Percentiles rank a stretch among this genome's conserved stretches.
Conservation (phyloP, 495 filamentous ascomycete genomes). For the Penicillium diatomitis region DNA sequence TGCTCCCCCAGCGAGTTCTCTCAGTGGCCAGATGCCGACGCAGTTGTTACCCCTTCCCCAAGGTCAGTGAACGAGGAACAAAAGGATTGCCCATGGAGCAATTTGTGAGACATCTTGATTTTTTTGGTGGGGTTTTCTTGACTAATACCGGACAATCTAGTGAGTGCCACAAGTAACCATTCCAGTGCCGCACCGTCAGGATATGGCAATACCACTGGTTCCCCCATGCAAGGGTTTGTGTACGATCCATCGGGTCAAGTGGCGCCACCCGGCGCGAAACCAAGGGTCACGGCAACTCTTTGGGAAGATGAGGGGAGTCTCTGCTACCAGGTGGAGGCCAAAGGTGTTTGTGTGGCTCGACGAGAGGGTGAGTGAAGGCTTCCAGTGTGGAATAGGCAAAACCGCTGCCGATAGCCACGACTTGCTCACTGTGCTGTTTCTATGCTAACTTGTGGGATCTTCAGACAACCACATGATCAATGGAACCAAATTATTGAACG, state of each 20-base stretch:
- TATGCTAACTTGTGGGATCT: constrained; percentile 2
- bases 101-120: too few relatives aligned
- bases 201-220: constrained; percentile 41
- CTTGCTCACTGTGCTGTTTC: neutral
- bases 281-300: constrained; percentile 90
- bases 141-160: neutral
- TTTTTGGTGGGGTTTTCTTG: too few relatives aligned
- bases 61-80: constrained; percentile 28
- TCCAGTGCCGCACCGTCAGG: constrained; percentile 30
- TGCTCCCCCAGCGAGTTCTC: constrained; percentile 59
- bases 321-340: constrained; percentile 95
- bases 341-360: constrained; percentile 91
- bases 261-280: constrained; percentile 93
- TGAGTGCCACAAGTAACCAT: constrained; percentile 35
- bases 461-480: constrained; percentile 99
- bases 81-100: neutral
- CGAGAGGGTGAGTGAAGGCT: constrained; percentile 72
- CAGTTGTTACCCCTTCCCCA: constrained; percentile 60
- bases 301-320: constrained; percentile 98
- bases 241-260: constrained; percentile 90
- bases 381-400: too few relatives aligned
- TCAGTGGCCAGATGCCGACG: constrained; percentile 45
- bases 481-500: constrained; percentile 92
- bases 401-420: too few relatives aligned
- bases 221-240: constrained; percentile 43